Conservation (phyloP, 148 eudicot genomes). For the Agrostemma githago region DNA sequence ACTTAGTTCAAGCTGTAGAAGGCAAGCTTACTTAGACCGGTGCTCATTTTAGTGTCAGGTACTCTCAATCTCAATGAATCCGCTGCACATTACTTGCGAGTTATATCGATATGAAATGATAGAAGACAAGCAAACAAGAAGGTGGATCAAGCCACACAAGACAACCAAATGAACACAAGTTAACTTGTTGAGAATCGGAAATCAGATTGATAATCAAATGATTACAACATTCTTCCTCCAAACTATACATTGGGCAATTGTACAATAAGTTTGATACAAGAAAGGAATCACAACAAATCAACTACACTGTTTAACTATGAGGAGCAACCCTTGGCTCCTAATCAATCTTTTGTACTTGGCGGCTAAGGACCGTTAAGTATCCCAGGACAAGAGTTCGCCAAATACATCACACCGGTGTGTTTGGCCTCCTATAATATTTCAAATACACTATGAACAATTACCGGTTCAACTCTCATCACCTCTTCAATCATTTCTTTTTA, state of each 20-base stretch:
- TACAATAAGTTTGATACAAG: background rate
- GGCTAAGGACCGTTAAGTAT: background rate
- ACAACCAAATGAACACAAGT: too few species aligned
- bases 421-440: conserved; percentile 2
- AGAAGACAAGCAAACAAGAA: too few species aligned
- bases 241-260: conserved; percentile 21
- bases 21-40: too few species aligned
- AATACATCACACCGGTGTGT: conserved; percentile 22
- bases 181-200: too few species aligned
- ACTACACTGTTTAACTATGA: background rate
- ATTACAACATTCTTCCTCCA: background rate
- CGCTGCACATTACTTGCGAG: too few species aligned
- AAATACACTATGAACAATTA: conserved; percentile 16
- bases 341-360: conserved; percentile 11
- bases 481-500: conserved; percentile 11
- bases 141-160: too few species aligned
- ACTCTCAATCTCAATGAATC: too few species aligned
- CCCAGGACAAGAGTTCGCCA: conserved; percentile 7
- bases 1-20: too few species aligned
- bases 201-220: background rate
- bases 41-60: too few species aligned
- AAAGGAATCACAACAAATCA: background rate
- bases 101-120: too few species aligned
- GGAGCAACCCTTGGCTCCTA: conserved; percentile 4
- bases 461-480: conserved; percentile 1